Base-by-base conservation (phyloP, 2,329 filamentous ascomycete genomes). In the Colletotrichum tamarilloi region DNA sequence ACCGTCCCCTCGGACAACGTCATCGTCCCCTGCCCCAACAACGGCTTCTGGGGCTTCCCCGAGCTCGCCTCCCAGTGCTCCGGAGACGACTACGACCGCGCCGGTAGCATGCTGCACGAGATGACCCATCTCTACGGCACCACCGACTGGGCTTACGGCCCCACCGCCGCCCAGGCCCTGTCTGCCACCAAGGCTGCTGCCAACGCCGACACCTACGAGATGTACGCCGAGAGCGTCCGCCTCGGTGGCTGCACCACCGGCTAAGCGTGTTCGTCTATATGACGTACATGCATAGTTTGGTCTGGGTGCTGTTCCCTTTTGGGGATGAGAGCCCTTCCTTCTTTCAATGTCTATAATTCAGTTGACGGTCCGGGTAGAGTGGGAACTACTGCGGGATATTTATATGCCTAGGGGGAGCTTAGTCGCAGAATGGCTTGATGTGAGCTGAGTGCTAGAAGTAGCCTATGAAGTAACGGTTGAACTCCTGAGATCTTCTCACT, bases 201-300 rank as follows among this genome's bases (percentile, higher is more conserved):
- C 28, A 73, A 73, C 22, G 71, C 71, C 4, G 71, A 73, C 49
- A 73, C 71, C 11, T 73, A 73, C n/a, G 71, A 73, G 71, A 73
- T 73, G 67, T 73, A 73, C 46, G 71, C 67, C 1, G 71, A 62
- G 67, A 73, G 71, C 49, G 71, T 73, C 4, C 71, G 71, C 22
- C 71, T 73, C 14, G 71, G 71, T 11, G 71, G 71, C 60, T 73
- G 71, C 67, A 71, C 67, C 19, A 70, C 67, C 12, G 71, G 71
- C 11, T 73, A 64, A 58, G 22, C 5, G 16, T 8, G 26, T 49
- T 49, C 19, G 42, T 49, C 42, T 8, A 0, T 7, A 22, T 22
- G 42, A 22, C 42, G 1, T 7, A 22, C 19, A 49, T 49, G 19
- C 19, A 49, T 49, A 49, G 42, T 49, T 22, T 49, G 42, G 19